Evolutionary conservation across 805 yeast genomes (phyloP).

Genomic region (Kuraishia piskuri): DNA sequence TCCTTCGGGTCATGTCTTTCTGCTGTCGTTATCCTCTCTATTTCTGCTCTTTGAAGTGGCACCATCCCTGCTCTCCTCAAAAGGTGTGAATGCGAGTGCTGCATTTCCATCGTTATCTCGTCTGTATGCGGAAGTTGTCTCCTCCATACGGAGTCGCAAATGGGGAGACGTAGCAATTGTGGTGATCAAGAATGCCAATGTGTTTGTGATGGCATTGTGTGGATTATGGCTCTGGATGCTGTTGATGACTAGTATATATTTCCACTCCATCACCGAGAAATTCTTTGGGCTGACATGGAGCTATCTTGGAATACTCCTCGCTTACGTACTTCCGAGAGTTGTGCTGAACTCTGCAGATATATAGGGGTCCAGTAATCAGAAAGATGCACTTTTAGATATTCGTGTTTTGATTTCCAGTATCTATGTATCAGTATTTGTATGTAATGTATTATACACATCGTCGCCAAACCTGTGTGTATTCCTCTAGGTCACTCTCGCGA

Average conservation of each 20-base stretch:
- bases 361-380: not conserved
- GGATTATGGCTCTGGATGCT: constrained; percentile 81
- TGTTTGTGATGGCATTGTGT: constrained; percentile 26
- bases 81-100: not conserved
- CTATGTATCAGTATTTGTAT: not conserved
- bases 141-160: not conserved
- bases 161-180: constrained; percentile 3
- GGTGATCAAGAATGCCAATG: constrained; percentile 15
- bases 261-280: constrained; percentile 77
- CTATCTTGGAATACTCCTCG: constrained; percentile 35
- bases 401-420: not conserved
- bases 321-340: constrained; percentile 33
- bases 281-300: constrained; percentile 63
- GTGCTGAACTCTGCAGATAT: constrained; percentile 2
- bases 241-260: constrained; percentile 72
- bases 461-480: no score
- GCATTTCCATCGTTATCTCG: not conserved
- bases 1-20: constrained; percentile 89
- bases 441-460: not conserved
- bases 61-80: constrained; percentile 6
- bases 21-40: constrained; percentile 58
- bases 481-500: no score
- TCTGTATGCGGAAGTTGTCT: not conserved
- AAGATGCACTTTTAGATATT: not conserved
- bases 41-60: constrained; percentile 58